Evolutionary conservation across 139 green algal species (phyloP).

Genomic region (Eudorina sp.): DNA sequence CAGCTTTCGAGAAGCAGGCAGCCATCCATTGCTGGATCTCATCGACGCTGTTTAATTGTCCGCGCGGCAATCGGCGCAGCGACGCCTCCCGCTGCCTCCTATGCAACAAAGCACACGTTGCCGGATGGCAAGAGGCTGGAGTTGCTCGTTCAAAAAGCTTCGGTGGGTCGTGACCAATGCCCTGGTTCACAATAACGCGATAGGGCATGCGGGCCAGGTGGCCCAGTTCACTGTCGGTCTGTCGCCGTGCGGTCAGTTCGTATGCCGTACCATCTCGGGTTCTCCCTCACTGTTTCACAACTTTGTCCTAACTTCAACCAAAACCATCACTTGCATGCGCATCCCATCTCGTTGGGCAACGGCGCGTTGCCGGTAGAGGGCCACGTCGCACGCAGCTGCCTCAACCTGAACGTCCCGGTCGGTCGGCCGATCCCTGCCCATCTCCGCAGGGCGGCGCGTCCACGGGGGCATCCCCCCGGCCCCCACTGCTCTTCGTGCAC

Average conservation of each 20-base stretch:
- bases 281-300: no score
- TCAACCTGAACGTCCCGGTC: no score
- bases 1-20: background rate
- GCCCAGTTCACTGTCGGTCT: background rate
- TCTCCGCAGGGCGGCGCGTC: background rate
- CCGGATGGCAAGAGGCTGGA: slow-evolving; percentile 42
- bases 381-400: no score
- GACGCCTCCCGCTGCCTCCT: background rate
- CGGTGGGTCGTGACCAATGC: background rate
- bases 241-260: no score
- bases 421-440: no score
- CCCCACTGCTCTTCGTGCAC: slow-evolving; percentile 91
- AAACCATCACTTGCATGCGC: no score
- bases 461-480: slow-evolving; percentile 28
- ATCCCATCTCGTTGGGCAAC: no score
- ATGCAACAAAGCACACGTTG: slow-evolving; percentile 26
- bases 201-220: background rate
- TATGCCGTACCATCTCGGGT: no score
- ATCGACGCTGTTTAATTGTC: background rate
- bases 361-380: no score
- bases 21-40: background rate
- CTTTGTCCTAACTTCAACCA: no score
- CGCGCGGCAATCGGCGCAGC: background rate
- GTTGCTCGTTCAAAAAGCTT: slow-evolving; percentile 21
- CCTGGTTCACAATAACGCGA: background rate